Base-by-base conservation (phyloP, 2,329 filamentous ascomycete genomes). In the Phyllosticta capitalensis region DNA sequence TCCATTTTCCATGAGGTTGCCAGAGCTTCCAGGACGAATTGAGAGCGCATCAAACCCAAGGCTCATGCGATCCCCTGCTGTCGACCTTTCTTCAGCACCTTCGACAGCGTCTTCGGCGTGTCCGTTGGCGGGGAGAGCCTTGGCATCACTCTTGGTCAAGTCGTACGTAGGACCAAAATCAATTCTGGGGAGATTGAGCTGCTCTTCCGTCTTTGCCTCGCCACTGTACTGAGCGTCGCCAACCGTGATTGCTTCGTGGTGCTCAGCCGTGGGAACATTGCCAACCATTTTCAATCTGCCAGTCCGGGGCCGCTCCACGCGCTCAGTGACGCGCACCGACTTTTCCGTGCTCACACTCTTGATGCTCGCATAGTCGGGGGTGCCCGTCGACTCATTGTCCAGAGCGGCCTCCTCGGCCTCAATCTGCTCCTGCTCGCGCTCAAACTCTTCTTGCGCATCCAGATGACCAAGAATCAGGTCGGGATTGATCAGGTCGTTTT, bases 161-260 rank as follows among this genome's bases (percentile, higher is more conserved):
- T 88, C 86, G 65, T 89, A 76, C 0, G 92, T 96, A 5, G 87
- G 90, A 0, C 92, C 92, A 73, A 96, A 96, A 71, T 96, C 86
- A 63, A 96, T 83, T 4, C 81, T 75, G 0, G 90, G 89, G 62
- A 95, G 84, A 60, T 83, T 79, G 22, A 82, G 78, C 57, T 63
- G 65, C 26, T 55, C 30, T n/a, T 62, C 60, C 45, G 74, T 68
- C 50, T 72, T 69, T 52, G 72, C 66, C 54, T 58, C 59, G 28
- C 57, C 55, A 69, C 66, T 64, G 64, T 78, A 78, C 61, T 69
- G 76, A 61, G 72, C 72, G 67, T 80, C 78, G 17, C 78, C 76
- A 58, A 78, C 77, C 54, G 75, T 75, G 62, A 77, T 67, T 28
- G 77, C 75, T 50, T 72, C 75, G 61, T 64, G 61, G 17, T 68